These are phyloP conservation scores for Russula sp. DNA, from an alignment of 768 basidiomycete genomes.

Conservation along the genomic window DNA sequence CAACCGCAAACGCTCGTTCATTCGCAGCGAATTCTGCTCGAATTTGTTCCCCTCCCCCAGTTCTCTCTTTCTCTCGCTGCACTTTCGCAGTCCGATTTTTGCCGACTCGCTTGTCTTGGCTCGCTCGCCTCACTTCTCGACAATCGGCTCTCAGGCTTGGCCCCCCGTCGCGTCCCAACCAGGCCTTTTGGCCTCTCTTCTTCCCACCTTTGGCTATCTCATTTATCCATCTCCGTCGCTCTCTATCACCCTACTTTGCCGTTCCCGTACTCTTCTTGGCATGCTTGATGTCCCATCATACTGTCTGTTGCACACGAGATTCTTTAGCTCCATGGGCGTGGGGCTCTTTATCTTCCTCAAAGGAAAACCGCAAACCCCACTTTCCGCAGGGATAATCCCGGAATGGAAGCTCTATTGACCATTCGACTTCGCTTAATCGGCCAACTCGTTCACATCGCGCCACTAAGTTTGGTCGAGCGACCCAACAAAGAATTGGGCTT, in stretches of 20 bases:
- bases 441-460: neutral
- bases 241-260: constrained; percentile 12
- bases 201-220: neutral
- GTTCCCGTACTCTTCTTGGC: neutral
- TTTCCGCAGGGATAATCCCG: neutral
- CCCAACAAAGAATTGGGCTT: neutral
- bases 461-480: neutral
- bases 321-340: neutral
- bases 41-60: no score
- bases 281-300: no score
- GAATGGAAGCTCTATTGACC: constrained; percentile 5
- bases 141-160: no score
- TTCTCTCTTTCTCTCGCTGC: neutral
- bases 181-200: neutral
- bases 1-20: constrained; percentile 14
- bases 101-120: no score
- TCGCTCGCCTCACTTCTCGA: no score
- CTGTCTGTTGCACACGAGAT: neutral
- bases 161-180: no score
- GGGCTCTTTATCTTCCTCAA: constrained; percentile 4
- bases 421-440: neutral
- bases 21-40: constrained; percentile 8
- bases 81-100: neutral
- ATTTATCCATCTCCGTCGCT: constrained; percentile 9
- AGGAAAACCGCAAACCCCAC: neutral